Percentiles rank a stretch among this genome's conserved stretches.
Conservation (phyloP, 179 eudicot species). For the Sideroxylon spinosum region DNA sequence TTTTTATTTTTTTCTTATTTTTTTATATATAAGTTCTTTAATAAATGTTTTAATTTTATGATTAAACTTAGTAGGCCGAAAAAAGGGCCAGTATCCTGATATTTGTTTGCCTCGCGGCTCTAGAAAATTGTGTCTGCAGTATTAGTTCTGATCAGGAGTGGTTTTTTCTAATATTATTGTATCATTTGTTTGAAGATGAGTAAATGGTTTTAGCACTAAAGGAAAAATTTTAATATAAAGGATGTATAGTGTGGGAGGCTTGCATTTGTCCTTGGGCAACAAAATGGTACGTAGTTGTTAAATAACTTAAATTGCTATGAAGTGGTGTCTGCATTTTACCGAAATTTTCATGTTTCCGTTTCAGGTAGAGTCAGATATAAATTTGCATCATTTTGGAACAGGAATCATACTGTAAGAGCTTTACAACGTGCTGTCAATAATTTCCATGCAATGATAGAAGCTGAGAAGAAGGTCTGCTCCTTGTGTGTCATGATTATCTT, state of each 20-base stretch:
- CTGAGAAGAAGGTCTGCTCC: conserved; percentile 77
- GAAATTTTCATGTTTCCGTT: conserved; percentile 16
- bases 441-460: conserved; percentile 63
- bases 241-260: conserved; percentile 2
- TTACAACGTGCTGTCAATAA: conserved; percentile 65
- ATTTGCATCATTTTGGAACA: conserved; percentile 97
- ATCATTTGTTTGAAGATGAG: conserved; percentile 5
- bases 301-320: neutral
- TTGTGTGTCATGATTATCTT: conserved; percentile 8
- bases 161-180: neutral
- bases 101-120: neutral
- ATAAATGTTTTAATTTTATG: neutral
- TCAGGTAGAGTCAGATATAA: conserved; percentile 95
- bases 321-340: neutral
- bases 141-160: no score
- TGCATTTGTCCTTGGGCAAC: neutral
- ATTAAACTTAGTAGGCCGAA: conserved; percentile 1
- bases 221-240: neutral
- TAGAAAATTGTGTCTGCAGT: neutral
- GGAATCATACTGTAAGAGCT: conserved; percentile 70
- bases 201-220: neutral
- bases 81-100: neutral
- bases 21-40: no score
- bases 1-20: no score
- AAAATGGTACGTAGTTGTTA: neutral